Conservation (phyloP, 2,329 filamentous ascomycete genomes). For the Calycina herbarum region DNA sequence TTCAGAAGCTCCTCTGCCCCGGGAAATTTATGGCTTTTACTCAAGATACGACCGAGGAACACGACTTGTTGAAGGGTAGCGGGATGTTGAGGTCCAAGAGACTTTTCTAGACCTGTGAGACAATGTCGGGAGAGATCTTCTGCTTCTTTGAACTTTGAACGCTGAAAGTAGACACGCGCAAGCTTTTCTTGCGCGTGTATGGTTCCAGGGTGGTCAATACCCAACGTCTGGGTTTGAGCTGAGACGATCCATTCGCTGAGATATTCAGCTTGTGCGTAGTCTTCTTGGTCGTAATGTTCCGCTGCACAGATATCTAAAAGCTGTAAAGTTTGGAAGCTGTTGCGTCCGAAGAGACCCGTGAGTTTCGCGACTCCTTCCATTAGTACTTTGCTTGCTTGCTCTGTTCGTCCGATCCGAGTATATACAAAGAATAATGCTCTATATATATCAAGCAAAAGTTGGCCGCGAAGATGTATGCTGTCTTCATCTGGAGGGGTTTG, state of each 20-base stretch:
- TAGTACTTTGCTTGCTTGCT: neutral
- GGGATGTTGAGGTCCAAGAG: neutral
- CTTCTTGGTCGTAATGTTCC: constrained; percentile 8
- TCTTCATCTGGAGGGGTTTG: neutral
- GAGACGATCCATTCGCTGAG: neutral
- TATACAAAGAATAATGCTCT: neutral
- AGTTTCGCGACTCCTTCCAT: neutral
- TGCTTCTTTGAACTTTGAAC: neutral
- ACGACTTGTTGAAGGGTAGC: neutral
- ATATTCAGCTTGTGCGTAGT: constrained; percentile 1
- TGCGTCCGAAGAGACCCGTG: neutral
- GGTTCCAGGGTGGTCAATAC: neutral
- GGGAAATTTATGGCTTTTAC: neutral
- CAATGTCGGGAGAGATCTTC: neutral
- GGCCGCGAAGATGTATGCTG: neutral
- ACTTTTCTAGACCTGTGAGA: neutral
- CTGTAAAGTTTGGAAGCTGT: constrained; percentile 7
- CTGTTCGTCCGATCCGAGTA: neutral
- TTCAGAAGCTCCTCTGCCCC: neutral
- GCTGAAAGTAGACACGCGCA: constrained; percentile 1
- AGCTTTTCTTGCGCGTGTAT: constrained; percentile 5
- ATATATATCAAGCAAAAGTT: neutral
- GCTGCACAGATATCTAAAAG: constrained; percentile 1
- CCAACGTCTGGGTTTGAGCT: constrained; percentile 4
- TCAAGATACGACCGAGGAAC: neutral